phyloP scores from a whole-genome alignment of 306 rosid genomes.

The Prunus salicina region DNA sequence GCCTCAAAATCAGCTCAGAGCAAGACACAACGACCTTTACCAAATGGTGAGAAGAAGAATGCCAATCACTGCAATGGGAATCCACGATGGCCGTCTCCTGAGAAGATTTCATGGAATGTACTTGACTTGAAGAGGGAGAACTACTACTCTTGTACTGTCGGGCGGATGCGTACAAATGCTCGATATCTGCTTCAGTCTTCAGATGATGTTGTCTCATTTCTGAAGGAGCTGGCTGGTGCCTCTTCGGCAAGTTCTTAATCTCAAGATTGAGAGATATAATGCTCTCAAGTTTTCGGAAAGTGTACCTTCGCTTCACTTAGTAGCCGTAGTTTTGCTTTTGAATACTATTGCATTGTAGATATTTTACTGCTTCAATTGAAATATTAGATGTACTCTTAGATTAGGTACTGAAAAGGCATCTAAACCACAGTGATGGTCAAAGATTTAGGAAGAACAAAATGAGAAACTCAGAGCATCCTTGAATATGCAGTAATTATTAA shows the following conservation, averaged over 20 bases:
- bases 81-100: constrained; percentile 44
- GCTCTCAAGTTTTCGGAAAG: background rate
- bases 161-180: constrained; percentile 72
- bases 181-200: constrained; percentile 64
- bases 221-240: constrained; percentile 51
- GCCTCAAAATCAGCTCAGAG: constrained; percentile 55
- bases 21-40: constrained; percentile 32
- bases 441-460: background rate
- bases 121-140: constrained; percentile 90
- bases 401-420: background rate
- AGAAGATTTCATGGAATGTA: constrained; percentile 83
- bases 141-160: constrained; percentile 93
- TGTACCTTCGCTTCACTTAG: background rate
- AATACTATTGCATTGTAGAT: background rate
- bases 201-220: constrained; percentile 66
- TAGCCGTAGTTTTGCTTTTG: background rate
- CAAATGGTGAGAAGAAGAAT: constrained; percentile 53
- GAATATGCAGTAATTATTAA: too few relatives aligned
- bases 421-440: background rate
- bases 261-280: background rate
- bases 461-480: background rate
- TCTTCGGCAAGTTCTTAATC: constrained; percentile 20
- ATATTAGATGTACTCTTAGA: background rate
- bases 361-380: background rate
- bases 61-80: constrained; percentile 40